Evolutionary conservation across 495 filamentous ascomycete species (phyloP).

Genomic region (Trichocladium antarcticum): DNA sequence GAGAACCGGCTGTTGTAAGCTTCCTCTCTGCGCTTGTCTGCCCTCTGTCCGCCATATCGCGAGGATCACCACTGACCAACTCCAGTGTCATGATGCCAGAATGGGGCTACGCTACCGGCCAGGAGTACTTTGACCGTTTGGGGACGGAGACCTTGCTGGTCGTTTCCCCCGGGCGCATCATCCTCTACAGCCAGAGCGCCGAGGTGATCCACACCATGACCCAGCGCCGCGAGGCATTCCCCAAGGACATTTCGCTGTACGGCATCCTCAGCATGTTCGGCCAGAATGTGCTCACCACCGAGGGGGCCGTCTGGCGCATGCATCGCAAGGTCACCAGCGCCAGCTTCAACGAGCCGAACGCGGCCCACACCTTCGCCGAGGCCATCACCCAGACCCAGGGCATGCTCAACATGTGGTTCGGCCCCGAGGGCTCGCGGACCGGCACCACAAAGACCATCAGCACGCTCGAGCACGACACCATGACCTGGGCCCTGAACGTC

Average conservation of each 20-base stretch:
- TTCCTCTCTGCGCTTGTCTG: background rate
- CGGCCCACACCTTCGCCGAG: conserved; percentile 51
- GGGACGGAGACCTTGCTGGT: conserved; percentile 41
- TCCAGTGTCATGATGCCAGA: conserved; percentile 28
- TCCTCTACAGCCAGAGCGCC: conserved; percentile 44
- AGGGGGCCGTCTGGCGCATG: conserved; percentile 51
- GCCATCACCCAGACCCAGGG: conserved; percentile 46
- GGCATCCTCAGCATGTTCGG: conserved; percentile 50
- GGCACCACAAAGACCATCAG: conserved; percentile 35
- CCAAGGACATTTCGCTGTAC: conserved; percentile 52
- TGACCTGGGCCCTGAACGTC: conserved; percentile 53
- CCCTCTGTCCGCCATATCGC: too few relatives aligned
- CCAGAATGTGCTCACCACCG: conserved; percentile 51
- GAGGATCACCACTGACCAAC: conserved; percentile 6
- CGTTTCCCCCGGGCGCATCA: conserved; percentile 38
- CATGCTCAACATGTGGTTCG: conserved; percentile 44
- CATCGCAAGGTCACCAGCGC: conserved; percentile 59
- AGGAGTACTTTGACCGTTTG: conserved; percentile 28
- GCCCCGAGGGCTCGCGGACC: conserved; percentile 6
- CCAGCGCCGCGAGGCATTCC: conserved; percentile 51
- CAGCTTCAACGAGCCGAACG: conserved; percentile 63
- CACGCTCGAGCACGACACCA: conserved; percentile 47
- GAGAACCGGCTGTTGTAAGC: conserved; percentile 38
- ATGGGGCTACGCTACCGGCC: conserved; percentile 28
- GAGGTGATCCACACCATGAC: conserved; percentile 51